Conservation (phyloP, 805 yeast species). For the Suhomyces sp. region DNA sequence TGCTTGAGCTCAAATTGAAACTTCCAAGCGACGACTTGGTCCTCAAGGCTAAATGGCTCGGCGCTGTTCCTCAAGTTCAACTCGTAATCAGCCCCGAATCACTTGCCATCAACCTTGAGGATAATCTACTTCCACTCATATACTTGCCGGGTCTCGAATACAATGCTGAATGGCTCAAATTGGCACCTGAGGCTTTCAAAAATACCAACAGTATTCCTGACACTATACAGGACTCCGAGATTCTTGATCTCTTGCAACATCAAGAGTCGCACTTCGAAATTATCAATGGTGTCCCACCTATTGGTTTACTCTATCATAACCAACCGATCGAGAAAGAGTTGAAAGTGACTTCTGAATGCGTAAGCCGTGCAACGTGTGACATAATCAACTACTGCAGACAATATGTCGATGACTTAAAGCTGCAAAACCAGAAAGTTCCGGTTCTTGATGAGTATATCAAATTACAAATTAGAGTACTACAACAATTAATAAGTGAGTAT, state of each 20-base stretch:
- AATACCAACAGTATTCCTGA: constrained; percentile 16
- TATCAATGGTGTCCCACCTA: constrained; percentile 22
- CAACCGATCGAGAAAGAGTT: not conserved
- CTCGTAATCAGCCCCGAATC: constrained; percentile 10
- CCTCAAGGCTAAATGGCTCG: constrained; percentile 26
- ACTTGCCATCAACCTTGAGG: constrained; percentile 16
- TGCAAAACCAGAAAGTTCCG: not conserved
- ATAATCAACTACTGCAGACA: not conserved
- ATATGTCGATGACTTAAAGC: not conserved
- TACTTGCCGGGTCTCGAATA: constrained; percentile 10
- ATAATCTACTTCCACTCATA: constrained; percentile 16
- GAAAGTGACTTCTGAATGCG: not conserved
- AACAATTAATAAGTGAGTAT: constrained; percentile 8
- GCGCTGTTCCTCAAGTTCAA: constrained; percentile 26
- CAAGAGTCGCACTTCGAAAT: constrained; percentile 27
- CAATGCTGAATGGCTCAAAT: constrained; percentile 17
- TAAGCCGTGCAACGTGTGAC: not conserved
- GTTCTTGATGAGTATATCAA: not conserved
- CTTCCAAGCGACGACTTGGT: constrained; percentile 10
- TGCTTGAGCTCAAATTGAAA: constrained; percentile 11
- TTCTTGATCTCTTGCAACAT: constrained; percentile 18
- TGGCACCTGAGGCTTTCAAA: constrained; percentile 13
- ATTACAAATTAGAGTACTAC: constrained; percentile 3
- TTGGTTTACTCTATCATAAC: constrained; percentile 14
- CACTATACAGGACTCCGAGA: constrained; percentile 24